Evolutionary conservation across 805 yeast species (phyloP).

Genomic region (Lachancea nothofagi): DNA sequence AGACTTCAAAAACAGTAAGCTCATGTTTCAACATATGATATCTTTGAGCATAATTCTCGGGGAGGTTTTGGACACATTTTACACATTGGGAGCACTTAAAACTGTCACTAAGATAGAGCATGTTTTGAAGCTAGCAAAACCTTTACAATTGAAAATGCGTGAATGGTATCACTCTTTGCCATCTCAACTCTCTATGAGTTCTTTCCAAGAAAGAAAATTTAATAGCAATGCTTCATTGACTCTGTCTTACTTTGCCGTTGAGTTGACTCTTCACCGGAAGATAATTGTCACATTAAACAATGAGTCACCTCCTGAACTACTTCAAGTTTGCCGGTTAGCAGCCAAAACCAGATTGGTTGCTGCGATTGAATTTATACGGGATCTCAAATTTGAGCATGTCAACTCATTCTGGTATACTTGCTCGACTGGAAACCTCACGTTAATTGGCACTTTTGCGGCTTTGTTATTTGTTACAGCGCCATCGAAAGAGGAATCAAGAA

Average conservation of each 20-base stretch:
- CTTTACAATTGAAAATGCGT: conserved; percentile 63
- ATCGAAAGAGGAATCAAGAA: conserved; percentile 54
- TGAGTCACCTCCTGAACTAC: conserved; percentile 47
- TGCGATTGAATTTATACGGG: conserved; percentile 71
- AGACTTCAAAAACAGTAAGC: conserved; percentile 66
- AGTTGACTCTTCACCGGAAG: conserved; percentile 76
- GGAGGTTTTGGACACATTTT: conserved; percentile 66
- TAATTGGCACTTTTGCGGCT: conserved; percentile 86
- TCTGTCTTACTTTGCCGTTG: conserved; percentile 83
- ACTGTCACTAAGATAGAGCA: conserved; percentile 55
- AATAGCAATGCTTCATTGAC: conserved; percentile 77
- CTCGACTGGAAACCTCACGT: conserved; percentile 68
- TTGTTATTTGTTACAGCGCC: conserved; percentile 65
- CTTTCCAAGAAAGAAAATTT: conserved; percentile 53
- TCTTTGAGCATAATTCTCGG: conserved; percentile 62
- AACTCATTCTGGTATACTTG: conserved; percentile 89
- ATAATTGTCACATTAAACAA: conserved; percentile 50
- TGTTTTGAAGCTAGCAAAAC: conserved; percentile 73
- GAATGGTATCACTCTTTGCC: conserved; percentile 77
- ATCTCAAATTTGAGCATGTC: conserved; percentile 73
- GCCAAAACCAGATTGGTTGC: conserved; percentile 79
- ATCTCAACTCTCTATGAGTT: conserved; percentile 53
- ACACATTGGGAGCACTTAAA: conserved; percentile 60
- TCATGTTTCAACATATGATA: conserved; percentile 61
- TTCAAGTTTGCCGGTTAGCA: conserved; percentile 72